A percentile compares a stretch with the other conserved stretches of the same genome.
phyloP scores from a whole-genome alignment of 768 basidiomycete species.

The Lactarius akahatsu region DNA sequence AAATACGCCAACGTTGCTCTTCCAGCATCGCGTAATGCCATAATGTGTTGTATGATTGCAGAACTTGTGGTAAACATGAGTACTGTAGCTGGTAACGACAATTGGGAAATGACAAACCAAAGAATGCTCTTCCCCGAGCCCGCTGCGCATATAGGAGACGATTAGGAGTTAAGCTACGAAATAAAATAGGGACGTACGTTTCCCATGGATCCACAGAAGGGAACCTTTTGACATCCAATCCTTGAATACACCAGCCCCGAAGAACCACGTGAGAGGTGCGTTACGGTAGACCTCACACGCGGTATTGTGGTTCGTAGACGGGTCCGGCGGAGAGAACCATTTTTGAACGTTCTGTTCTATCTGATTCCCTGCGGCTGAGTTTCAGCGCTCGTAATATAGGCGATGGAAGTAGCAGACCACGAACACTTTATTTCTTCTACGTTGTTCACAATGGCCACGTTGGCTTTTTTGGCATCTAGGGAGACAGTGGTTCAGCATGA shows the following conservation, averaged over 20 bases:
- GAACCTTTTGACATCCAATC: neutral
- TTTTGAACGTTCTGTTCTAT: neutral
- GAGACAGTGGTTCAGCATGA: no score
- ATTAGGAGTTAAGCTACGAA: neutral
- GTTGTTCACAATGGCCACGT: no score
- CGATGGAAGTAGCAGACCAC: neutral
- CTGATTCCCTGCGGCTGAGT: neutral
- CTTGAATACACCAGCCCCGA: neutral
- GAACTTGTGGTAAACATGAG: neutral
- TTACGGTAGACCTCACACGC: neutral
- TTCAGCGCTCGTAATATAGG: neutral
- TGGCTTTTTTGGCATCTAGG: no score
- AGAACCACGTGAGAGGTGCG: neutral
- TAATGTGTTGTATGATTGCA: neutral
- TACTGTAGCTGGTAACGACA: neutral
- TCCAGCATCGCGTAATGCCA: neutral
- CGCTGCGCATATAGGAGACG: neutral
- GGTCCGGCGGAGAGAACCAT: neutral
- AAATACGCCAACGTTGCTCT: neutral
- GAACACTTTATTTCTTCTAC: neutral
- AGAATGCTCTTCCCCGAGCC: neutral
- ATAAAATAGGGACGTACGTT: neutral
- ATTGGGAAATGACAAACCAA: neutral
- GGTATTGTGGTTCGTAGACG: neutral
- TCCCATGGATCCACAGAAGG: neutral